These are phyloP conservation scores for Chlorophyllum brunneum DNA, from an alignment of 768 basidiomycete genomes.

Conservation along the genomic window DNA sequence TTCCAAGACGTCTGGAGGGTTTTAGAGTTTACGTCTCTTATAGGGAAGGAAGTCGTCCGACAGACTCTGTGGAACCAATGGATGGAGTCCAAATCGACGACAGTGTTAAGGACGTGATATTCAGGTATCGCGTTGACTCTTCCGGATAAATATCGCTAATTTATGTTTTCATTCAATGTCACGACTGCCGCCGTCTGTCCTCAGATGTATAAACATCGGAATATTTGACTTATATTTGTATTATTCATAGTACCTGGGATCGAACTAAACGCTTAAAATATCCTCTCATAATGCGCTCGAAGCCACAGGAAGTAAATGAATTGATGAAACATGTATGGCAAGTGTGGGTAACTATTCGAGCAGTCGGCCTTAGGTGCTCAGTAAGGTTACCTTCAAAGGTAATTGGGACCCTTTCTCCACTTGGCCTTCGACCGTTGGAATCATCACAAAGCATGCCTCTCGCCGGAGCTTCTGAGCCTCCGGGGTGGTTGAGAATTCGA, in stretches of 20 bases:
- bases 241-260: not conserved
- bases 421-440: conserved; percentile 39
- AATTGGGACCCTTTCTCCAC: conserved; percentile 38
- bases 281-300: too few species aligned
- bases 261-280: too few species aligned
- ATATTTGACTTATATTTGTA: conserved; percentile 11
- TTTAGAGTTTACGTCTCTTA: conserved; percentile 42
- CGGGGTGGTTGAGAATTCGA: conserved; percentile 45
- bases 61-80: conserved; percentile 26
- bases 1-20: conserved; percentile 72
- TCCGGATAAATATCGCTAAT: conserved; percentile 14
- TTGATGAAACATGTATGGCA: too few species aligned
- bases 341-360: not conserved
- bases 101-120: conserved; percentile 21
- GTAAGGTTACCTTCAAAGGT: conserved; percentile 34
- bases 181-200: not conserved
- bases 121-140: not conserved
- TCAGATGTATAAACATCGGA: conserved; percentile 1
- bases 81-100: conserved; percentile 21
- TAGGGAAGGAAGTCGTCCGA: conserved; percentile 31
- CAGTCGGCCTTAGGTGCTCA: conserved; percentile 20
- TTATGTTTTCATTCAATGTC: conserved; percentile 12
- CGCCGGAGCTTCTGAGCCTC: conserved; percentile 31
- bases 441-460: conserved; percentile 38
- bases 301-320: too few species aligned